These are phyloP conservation scores for Sisymbrium altissimum DNA, from an alignment of 345 rosid genomes.

Conservation along the genomic window DNA sequence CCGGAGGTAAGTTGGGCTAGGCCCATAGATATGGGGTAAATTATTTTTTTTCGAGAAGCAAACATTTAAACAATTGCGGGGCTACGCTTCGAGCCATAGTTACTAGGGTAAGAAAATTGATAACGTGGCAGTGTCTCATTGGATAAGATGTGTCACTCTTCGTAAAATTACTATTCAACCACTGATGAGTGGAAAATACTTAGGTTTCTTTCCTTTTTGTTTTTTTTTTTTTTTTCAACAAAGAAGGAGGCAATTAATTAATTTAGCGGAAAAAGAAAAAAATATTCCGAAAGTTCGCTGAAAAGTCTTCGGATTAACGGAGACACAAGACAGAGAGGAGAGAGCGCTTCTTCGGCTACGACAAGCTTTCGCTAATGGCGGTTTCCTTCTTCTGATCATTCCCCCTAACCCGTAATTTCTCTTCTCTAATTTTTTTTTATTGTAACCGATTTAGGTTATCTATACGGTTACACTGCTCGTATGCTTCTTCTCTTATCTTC, in stretches of 20 bases:
- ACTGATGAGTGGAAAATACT: neutral
- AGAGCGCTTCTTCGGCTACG: constrained; percentile 25
- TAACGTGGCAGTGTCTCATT: constrained; percentile 19
- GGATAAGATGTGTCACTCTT: constrained; percentile 30
- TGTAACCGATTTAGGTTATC: constrained; percentile 13
- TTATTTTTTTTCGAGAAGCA: neutral
- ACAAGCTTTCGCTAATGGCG: constrained; percentile 32
- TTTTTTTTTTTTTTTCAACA: too few species aligned
- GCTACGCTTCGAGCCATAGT: neutral
- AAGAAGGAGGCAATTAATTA: neutral
- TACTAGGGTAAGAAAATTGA: neutral
- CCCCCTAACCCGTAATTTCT: constrained; percentile 10
- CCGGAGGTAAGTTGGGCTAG: neutral
- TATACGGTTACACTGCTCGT: neutral
- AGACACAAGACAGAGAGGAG: constrained; percentile 25
- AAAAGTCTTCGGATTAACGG: constrained; percentile 31
- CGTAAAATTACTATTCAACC: constrained; percentile 2
- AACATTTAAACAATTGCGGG: neutral
- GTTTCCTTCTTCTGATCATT: constrained; percentile 37
- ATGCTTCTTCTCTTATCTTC: neutral
- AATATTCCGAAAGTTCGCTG: constrained; percentile 7
- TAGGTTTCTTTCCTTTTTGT: neutral
- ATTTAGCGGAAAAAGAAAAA: neutral
- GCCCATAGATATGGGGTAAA: neutral
- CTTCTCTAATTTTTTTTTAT: neutral